Conservation (phyloP, 2,329 filamentous ascomycete genomes). For the Leptographium radiaticola region DNA sequence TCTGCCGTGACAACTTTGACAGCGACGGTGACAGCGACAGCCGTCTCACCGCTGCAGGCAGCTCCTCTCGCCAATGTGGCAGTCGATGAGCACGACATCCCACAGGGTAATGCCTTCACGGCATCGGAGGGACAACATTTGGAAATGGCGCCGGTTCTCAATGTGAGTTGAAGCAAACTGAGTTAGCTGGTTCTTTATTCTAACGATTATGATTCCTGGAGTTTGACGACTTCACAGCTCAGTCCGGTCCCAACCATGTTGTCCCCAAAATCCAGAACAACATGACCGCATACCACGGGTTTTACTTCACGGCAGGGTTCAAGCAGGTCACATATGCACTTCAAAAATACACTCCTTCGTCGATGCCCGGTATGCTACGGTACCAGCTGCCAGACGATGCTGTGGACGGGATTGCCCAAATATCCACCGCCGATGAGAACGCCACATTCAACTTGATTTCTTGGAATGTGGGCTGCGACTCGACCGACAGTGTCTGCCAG, state of each 20-base stretch:
- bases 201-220: neutral
- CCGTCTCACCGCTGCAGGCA: neutral
- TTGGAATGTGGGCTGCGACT: conserved; percentile 25
- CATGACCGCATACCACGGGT: conserved; percentile 15
- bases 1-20: neutral
- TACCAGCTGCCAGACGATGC: conserved; percentile 15
- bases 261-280: conserved; percentile 5
- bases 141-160: neutral
- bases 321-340: conserved; percentile 14
- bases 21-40: neutral
- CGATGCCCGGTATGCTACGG: conserved; percentile 13
- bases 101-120: too few relatives aligned
- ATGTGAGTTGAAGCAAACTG: neutral
- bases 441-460: conserved; percentile 25
- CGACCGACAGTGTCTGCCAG: conserved; percentile 17
- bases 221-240: conserved; percentile 13
- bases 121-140: too few relatives aligned
- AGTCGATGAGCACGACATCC: too few relatives aligned
- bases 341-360: conserved; percentile 11
- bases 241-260: neutral
- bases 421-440: conserved; percentile 14
- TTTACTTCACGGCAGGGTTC: conserved; percentile 24
- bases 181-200: too few relatives aligned
- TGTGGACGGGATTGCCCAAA: conserved; percentile 14
- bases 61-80: neutral